Percentiles rank a stretch among this genome's conserved stretches.
These are phyloP conservation scores for Nemania sp. DNA, from an alignment of 2,329 filamentous ascomycete species.

Conservation along the genomic window DNA sequence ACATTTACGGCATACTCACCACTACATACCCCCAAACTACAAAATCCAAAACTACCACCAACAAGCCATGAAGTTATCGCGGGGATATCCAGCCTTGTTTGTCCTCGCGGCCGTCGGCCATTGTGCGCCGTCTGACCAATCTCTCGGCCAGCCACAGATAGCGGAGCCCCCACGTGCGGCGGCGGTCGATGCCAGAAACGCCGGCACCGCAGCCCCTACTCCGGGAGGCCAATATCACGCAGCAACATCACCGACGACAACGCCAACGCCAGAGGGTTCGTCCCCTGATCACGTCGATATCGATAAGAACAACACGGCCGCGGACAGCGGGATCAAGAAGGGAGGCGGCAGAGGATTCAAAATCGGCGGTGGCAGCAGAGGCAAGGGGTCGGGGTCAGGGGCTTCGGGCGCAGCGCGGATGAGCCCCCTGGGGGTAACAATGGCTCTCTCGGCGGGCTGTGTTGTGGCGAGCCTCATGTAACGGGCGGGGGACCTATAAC, in stretches of 20 bases:
- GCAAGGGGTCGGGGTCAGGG: background rate
- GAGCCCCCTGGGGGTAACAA: background rate
- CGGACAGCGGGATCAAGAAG: too few species aligned
- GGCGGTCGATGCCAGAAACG: background rate
- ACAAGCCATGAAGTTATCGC: background rate
- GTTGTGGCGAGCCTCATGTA: background rate
- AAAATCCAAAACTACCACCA: background rate
- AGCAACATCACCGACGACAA: background rate
- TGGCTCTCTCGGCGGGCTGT: background rate
- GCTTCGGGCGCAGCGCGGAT: background rate
- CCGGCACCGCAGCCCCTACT: too few species aligned
- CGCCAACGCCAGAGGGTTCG: too few species aligned
- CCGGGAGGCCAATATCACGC: background rate
- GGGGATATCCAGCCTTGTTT: background rate
- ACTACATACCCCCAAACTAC: background rate
- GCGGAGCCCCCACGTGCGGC: background rate
- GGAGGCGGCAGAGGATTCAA: too few species aligned
- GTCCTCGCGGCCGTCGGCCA: background rate
- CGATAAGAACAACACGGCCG: too few species aligned
- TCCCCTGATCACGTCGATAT: too few species aligned
- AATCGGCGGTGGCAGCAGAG: background rate
- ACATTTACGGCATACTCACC: too few species aligned
- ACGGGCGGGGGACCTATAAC: too few species aligned
- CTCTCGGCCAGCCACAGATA: background rate
- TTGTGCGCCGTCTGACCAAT: background rate